A percentile compares a stretch with the other conserved stretches of the same genome.
These are phyloP conservation scores for Cryptosporidium canis DNA, from an alignment of 169 alveolate species.

Conservation along the genomic window DNA sequence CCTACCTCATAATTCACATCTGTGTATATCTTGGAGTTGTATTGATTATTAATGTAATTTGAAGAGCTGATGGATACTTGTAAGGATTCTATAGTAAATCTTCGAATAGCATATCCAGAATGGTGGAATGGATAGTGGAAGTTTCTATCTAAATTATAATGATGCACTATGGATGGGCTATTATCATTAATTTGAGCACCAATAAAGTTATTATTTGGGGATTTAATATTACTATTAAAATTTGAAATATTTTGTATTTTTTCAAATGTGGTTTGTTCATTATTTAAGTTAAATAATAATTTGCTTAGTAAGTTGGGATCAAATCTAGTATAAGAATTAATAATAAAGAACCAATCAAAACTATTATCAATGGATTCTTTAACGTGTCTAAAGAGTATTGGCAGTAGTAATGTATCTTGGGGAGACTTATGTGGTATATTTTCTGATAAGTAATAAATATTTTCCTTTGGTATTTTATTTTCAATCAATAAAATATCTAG, in stretches of 20 bases:
- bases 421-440: neutral
- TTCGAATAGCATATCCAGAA: constrained; percentile 64
- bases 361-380: constrained; percentile 2
- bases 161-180: constrained; percentile 61
- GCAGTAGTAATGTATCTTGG: constrained; percentile 43
- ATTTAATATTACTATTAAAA: neutral
- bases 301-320: constrained; percentile 9
- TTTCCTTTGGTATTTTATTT: constrained; percentile 1
- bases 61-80: neutral
- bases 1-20: constrained; percentile 66
- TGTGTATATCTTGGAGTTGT: constrained; percentile 44
- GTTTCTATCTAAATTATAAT: constrained; percentile 38
- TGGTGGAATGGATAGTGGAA: constrained; percentile 54
- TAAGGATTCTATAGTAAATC: constrained; percentile 25
- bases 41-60: neutral
- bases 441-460: constrained; percentile 28
- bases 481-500: constrained; percentile 23
- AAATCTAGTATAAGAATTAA: constrained; percentile 37
- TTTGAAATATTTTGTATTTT: constrained; percentile 1
- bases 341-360: constrained; percentile 68
- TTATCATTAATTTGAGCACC: constrained; percentile 39
- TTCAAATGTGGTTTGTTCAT: constrained; percentile 25
- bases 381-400: constrained; percentile 30
- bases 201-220: constrained; percentile 25
- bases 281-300: constrained; percentile 1